Percentiles rank a stretch among this genome's conserved stretches.
Evolutionary conservation across 2,329 filamentous ascomycete species (phyloP).

Genomic region (Apiospora aurea): DNA sequence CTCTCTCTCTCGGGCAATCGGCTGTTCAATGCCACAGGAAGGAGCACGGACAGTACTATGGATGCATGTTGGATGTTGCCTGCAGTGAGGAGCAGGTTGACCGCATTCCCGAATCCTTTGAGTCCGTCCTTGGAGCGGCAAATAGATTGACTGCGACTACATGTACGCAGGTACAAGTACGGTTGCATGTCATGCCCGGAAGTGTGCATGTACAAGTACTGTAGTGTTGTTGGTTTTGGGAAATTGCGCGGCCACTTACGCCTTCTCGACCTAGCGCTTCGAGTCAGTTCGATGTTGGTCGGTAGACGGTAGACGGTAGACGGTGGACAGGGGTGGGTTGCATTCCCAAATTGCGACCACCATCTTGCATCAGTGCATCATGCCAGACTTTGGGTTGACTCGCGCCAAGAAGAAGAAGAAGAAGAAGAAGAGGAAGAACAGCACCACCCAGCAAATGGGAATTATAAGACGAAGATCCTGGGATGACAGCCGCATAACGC

Average conservation of each 20-base stretch:
- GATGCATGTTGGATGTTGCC: too few species aligned
- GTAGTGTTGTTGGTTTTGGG: background rate
- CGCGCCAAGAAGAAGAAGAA: background rate
- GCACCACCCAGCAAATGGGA: background rate
- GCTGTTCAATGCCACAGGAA: background rate
- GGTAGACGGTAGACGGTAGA: background rate
- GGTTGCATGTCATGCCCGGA: background rate
- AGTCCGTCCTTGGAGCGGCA: background rate
- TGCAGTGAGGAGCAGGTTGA: background rate
- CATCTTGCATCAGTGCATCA: background rate
- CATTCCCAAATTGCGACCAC: background rate
- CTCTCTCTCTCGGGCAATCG: too few species aligned
- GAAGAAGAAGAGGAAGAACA: background rate
- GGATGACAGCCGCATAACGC: background rate
- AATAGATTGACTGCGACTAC: background rate
- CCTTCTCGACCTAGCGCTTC: background rate
- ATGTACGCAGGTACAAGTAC: too few species aligned
- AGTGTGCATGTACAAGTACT: background rate
- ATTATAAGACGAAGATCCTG: background rate
- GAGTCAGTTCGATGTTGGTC: background rate
- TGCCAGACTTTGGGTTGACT: background rate
- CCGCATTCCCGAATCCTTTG: background rate
- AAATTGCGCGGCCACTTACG: background rate
- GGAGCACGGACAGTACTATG: background rate
- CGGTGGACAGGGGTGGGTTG: background rate